Evolutionary conservation across 2,329 filamentous ascomycete genomes (phyloP), one percentile per base, ranked within the genome.

Genomic region (Volutella citrinella): DNA sequence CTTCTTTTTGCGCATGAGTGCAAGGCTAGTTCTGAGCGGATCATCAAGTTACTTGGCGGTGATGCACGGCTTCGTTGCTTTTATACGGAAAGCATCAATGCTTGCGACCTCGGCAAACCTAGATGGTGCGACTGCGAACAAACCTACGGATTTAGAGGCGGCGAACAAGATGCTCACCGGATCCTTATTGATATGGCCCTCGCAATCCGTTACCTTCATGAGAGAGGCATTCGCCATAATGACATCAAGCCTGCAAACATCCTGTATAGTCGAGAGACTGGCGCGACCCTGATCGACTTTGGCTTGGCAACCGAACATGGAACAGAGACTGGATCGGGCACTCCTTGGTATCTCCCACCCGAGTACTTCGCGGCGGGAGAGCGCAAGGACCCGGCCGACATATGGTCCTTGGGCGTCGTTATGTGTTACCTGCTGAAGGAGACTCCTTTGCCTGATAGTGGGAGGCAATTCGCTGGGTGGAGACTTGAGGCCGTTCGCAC

Each of bases 211-310:
- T 79, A 79, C 52, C 64, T 80, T 19, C 76, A 80, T 54, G 60
- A 61, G 29, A 67, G 69, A 35, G 63, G 64, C 33, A 59, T 74
- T 15, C 70, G 78, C 10, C 76, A 80, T 57, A 80, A 80, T 56
- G 76, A 80, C 53, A 76, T 80, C 56, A 80, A 80, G 54, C 76
- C 76, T 2, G 72, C 69, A 43, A 80, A 80, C 42, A 78, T 80
- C 34, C 60, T 80, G 20, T 80, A 78, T 56, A 77, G 74, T 11
- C 65, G 65, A 19, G 72, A 78, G 23, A 67, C 74, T 10, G 76
- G 76, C 7, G 76, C 74, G 20, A 72, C 79, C 4, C 67, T 80
- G 19, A 80, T 76, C 54, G 76, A 80, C 54, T 76, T 79, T 55
- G 76, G 76, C 10, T 60, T 79, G 26, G 74, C 74, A 8, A 76